Evolutionary conservation across 805 yeast species (phyloP).

Genomic region (Lachancea sp.): DNA sequence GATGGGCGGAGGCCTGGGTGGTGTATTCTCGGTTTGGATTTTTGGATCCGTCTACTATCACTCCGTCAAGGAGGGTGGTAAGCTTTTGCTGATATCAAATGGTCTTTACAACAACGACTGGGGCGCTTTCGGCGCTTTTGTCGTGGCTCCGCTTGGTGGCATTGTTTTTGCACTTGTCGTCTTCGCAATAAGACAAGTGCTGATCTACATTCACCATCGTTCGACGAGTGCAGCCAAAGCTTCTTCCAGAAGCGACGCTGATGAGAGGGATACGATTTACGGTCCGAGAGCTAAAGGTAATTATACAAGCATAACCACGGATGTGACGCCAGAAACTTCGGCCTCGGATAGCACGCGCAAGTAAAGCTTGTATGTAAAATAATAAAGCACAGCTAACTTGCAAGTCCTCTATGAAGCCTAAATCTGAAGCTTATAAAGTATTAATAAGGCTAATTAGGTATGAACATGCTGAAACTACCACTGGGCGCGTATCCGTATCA

Average conservation of each 20-base stretch:
- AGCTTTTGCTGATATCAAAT: slow-evolving; percentile 63
- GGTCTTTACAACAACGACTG: slow-evolving; percentile 81
- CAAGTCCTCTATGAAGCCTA: no score
- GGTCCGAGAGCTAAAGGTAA: neutral
- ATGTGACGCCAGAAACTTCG: neutral
- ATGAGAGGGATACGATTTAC: neutral
- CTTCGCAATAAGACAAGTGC: slow-evolving; percentile 40
- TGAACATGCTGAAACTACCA: no score
- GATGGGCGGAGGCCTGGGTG: slow-evolving; percentile 78
- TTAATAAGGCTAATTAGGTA: no score
- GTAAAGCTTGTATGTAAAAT: no score
- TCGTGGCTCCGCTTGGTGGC: slow-evolving; percentile 82
- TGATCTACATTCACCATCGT: slow-evolving; percentile 4
- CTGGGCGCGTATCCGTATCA: no score
- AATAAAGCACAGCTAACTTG: no score
- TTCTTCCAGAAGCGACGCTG: neutral
- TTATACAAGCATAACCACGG: neutral
- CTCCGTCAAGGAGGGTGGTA: slow-evolving; percentile 69
- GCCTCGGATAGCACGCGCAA: no score
- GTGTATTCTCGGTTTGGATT: slow-evolving; percentile 69
- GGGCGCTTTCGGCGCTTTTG: slow-evolving; percentile 94
- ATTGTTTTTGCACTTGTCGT: slow-evolving; percentile 48
- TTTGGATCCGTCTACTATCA: slow-evolving; percentile 79
- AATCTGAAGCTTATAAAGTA: no score
- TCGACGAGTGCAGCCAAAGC: slow-evolving; percentile 2